Base-by-base conservation (phyloP, 768 basidiomycete species). In the Tulasnella sp. region DNA sequence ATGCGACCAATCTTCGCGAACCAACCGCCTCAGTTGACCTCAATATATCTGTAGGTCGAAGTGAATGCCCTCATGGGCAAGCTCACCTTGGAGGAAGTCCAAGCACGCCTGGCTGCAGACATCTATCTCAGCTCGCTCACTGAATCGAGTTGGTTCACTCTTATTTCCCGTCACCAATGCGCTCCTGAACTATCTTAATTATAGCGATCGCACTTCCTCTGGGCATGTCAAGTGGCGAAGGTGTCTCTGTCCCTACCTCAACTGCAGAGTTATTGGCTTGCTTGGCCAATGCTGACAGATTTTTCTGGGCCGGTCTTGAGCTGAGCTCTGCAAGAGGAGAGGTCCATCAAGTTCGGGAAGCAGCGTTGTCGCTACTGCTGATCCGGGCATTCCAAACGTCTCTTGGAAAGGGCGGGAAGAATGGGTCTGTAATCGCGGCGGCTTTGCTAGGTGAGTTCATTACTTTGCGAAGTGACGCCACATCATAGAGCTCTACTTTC, bases 51-150 rank as follows among this genome's bases (percentile, higher is more conserved):
- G 31, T 59, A 92, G 87, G 83, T 83, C 9, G 85, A 89, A 66
- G 83, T 89, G 66, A 79, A 80, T 64, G 76, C 79, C 2, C 71
- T 96, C 0, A 76, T 88, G 66, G 92, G 85, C 0, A 83, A 80
- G 63, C 72, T 94, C n/a, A 83, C 82, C 0, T 71, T 97, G 27
- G 81, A 87, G 53, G 79, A 83, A 25, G 86, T 85, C 0, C 83
- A 92, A 64, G 77, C 78, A 38, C 82, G 81, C 5, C 90, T 94
- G 74, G 80, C 80, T 30, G 77, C 81, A 0, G 92, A 97, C 67
- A 87, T 96, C 74, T 87, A 92, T 68, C 74, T 96, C 60, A 92
- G 85, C 66, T 92, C 92, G 17, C 73, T 97, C 22, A 79, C 85
- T 0, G 94, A 98, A 68, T 94, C 94, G 1, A 84, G 92, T 94